Evolutionary conservation across 345 rosid genomes (phyloP).

Genomic region (Psidium guajava): DNA sequence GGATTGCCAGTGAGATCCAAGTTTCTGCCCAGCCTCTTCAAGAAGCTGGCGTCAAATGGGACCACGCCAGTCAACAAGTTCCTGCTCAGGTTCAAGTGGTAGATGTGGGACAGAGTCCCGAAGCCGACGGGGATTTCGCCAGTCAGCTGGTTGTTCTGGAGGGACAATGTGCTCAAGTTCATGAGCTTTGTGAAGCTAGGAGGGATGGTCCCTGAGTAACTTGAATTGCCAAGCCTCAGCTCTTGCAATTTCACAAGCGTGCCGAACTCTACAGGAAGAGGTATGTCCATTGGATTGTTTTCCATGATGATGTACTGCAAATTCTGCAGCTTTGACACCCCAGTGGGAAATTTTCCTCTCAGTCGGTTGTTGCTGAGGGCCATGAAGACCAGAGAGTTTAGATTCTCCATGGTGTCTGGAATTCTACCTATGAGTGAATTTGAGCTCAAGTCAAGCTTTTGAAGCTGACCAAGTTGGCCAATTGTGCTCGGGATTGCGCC

Average conservation of each 20-base stretch:
- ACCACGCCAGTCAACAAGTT: slow-evolving; percentile 58
- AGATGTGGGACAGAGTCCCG: slow-evolving; percentile 38
- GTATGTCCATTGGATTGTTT: slow-evolving; percentile 56
- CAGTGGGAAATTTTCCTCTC: slow-evolving; percentile 47
- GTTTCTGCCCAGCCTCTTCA: slow-evolving; percentile 55
- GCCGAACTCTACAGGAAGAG: slow-evolving; percentile 58
- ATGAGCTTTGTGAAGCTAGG: slow-evolving; percentile 31
- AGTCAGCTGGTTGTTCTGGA: slow-evolving; percentile 59
- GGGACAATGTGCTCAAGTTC: slow-evolving; percentile 76
- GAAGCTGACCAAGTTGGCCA: slow-evolving; percentile 57
- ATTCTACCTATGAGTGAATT: slow-evolving; percentile 45
- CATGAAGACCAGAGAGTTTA: slow-evolving; percentile 42
- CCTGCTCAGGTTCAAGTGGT: slow-evolving; percentile 71
- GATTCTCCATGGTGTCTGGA: slow-evolving; percentile 48
- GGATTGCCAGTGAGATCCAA: slow-evolving; percentile 78
- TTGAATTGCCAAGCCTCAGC: slow-evolving; percentile 68
- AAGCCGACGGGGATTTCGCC: slow-evolving; percentile 62
- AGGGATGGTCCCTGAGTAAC: slow-evolving; percentile 56
- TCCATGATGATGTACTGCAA: slow-evolving; percentile 86
- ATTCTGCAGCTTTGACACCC: slow-evolving; percentile 41
- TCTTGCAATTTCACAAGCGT: slow-evolving; percentile 53
- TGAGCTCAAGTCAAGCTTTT: slow-evolving; percentile 76
- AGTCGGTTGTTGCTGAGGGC: slow-evolving; percentile 69
- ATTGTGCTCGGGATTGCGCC: slow-evolving; percentile 54
- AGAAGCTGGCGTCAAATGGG: slow-evolving; percentile 64